phyloP scores from a whole-genome alignment of 2,329 filamentous ascomycete species.

The Trichophyton benhamiae region DNA sequence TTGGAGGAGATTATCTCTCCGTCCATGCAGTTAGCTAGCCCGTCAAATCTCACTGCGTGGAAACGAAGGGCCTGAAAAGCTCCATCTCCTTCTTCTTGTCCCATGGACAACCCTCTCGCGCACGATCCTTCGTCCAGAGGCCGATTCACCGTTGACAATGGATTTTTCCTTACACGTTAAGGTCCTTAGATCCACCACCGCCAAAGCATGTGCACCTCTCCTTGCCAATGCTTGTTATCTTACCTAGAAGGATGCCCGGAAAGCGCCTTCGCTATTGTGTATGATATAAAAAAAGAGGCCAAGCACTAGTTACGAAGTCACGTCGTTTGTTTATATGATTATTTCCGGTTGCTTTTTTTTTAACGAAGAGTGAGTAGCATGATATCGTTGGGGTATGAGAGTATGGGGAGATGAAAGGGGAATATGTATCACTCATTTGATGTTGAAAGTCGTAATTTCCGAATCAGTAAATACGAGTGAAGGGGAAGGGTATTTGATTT shows the following conservation, averaged over 20 bases:
- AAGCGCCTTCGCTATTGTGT: not conserved
- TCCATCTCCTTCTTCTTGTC: not conserved
- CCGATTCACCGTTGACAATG: not conserved
- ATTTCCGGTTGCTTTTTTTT: not conserved
- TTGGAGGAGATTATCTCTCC: not conserved
- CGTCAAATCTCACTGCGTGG: not conserved
- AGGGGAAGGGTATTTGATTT: not conserved
- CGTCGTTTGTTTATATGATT: not conserved
- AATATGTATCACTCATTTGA: not conserved
- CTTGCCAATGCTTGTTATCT: not conserved
- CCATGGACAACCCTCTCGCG: not conserved
- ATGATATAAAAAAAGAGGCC: not conserved
- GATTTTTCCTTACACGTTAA: not conserved
- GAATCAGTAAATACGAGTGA: not conserved
- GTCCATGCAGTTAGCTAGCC: not conserved
- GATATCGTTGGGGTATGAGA: not conserved
- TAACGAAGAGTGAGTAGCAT: not conserved
- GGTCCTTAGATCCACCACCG: not conserved
- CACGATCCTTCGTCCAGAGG: not conserved
- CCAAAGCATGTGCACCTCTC: not conserved
- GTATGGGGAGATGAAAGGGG: not conserved
- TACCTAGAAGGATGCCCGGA: not conserved
- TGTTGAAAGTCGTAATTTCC: not conserved
- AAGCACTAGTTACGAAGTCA: conserved; percentile 4
- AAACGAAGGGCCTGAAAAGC: not conserved